phyloP scores from a whole-genome alignment of 306 rosid genomes.

The Vigna nakashimae region DNA sequence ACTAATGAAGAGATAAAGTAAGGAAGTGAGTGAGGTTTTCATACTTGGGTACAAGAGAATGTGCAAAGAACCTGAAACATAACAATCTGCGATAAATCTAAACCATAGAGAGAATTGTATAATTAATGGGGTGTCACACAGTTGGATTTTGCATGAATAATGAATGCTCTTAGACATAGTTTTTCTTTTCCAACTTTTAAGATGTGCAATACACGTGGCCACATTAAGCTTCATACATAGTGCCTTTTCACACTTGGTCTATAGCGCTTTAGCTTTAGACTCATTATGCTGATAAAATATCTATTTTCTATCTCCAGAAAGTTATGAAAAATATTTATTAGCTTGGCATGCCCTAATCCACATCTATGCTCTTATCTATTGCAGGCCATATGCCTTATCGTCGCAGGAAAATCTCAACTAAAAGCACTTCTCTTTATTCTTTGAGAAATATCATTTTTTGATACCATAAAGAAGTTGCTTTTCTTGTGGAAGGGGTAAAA shows the following conservation, averaged over 20 bases:
- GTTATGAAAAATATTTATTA: conserved; percentile 4
- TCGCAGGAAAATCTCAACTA: not conserved
- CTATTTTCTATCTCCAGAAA: conserved; percentile 45
- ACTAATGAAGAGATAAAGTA: conserved; percentile 47
- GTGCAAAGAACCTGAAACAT: conserved; percentile 43
- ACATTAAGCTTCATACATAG: conserved; percentile 48
- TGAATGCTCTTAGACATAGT: conserved; percentile 32
- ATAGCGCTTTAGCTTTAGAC: conserved; percentile 7
- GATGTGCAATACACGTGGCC: conserved; percentile 58
- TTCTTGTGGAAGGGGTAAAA: not conserved
- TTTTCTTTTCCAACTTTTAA: conserved; percentile 13
- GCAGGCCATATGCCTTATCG: not conserved
- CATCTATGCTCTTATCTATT: conserved; percentile 35
- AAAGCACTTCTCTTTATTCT: conserved; percentile 13
- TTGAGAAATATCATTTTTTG: not conserved
- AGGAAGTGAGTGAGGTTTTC: conserved; percentile 35
- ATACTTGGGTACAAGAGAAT: conserved; percentile 46
- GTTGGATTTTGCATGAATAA: conserved; percentile 44
- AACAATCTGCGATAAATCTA: conserved; percentile 22
- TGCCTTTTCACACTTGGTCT: conserved; percentile 44
- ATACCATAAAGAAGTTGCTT: not conserved
- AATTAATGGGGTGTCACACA: conserved; percentile 37
- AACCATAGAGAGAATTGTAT: not conserved
- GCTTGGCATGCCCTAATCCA: conserved; percentile 27
- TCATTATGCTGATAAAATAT: conserved; percentile 27